Evolutionary conservation across 148 eudicot species (phyloP), one percentile per base, ranked within the genome.

Genomic region (Rhododendron mucronatum): DNA sequence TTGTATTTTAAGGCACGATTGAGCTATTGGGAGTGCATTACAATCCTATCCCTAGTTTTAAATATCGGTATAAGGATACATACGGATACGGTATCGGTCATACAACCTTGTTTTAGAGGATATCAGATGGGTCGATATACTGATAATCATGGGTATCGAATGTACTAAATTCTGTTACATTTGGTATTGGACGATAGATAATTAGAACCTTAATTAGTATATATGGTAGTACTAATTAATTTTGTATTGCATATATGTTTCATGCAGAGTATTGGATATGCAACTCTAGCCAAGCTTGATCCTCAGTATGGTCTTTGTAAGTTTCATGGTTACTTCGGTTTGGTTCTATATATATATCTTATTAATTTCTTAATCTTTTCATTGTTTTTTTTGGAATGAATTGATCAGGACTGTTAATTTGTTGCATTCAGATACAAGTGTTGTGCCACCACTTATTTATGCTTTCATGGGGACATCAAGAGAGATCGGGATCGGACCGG

Each of bases 381-480:
- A 7, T 37, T 47, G 28, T 18, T 21, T 35, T 41, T 5, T 59
- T 21, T 16, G 59, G 18, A 82, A 7, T 47, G 85, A 47, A 44
- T 4, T n/a, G 18, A 39, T 23, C 1, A 45, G 23, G 69, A 1
- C 37, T 21, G 15, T 39, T 41, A 44, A 44, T 44, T 28, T 53
- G 26, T 33, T 48, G 35, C 63, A 50, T 71, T 23, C 85, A 92
- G 94, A 92, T 83, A 89, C 92, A 2, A 93, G 93, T 78, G 90
- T 93, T 45, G 91, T 89, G 1, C 93, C 95, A 14, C 92, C 93
- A 3, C 80, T 93, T 61, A 91, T 93, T 51, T 93, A 93, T 76
- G 90, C 92, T n/a, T 21, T 89, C 39, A 93, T 93, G 95, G 95
- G 95, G 44, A 91, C 91, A 48, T 93, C 93, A 41, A 85, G 90